Base-by-base conservation (phyloP, 768 basidiomycete genomes). In the Lepiota brunneoincarnata region DNA sequence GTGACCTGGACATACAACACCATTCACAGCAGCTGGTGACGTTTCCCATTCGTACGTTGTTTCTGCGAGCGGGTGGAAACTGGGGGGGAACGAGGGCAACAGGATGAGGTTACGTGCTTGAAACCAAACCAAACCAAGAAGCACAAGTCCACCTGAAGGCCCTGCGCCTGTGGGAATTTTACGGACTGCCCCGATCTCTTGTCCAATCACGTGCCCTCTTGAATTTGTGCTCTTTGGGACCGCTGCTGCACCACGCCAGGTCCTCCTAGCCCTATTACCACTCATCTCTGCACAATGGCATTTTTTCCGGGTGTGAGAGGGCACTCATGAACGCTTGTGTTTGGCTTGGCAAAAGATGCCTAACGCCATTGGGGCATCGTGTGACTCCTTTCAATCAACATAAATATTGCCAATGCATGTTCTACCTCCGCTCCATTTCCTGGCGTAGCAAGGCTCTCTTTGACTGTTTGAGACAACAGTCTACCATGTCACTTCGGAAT, bases 21-120 rank as follows among this genome's bases (percentile, higher is more conserved):
- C 80, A 87, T 63, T 89, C 86, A 72, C 91, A 93, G 72, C 89
- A 92, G 72, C 88, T 91, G 60, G 75, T 75, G 61, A 87, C 69
- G 67, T 81, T 87, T 59, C 90, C 90, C 90, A 91, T 91, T 56
- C 55, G 52, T 51, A 55, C 24, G 12, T 26, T 24, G 44, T 41
- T 26, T 38, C 23, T 24, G 50, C 49, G 45, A 47, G 51, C 10
- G 55, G 45, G 44, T 36, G 37, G 49, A 43, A 47, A 35, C 21
- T 17, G 51, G 38, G 39, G 55, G 41, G 42, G 23, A 43, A 46
- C 23, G 48, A 40, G 50, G 41, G 46, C 39, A 42, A 39, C 26
- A 55, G 31, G 43, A 56, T 37, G 24, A 15, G 54, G 49, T 46
- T 43, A 50, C 52, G 56, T 58, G 58, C 61, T 59, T 57, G 44